Evolutionary conservation across 1,139 yeast genomes (phyloP).

Genomic region (Lodderomyces margitis): DNA sequence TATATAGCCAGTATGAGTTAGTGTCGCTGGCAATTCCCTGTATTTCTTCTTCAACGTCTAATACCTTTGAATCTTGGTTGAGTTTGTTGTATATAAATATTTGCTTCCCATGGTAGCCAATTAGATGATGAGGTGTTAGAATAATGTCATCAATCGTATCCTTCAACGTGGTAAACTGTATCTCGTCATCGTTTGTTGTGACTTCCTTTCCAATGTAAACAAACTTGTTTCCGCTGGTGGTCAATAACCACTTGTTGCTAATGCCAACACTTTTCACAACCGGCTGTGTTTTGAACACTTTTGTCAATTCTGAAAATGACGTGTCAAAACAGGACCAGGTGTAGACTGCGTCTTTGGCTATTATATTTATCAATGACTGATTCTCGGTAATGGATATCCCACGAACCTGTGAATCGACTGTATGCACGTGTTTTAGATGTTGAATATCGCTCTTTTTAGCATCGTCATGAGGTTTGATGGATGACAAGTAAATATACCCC

Average conservation of each 20-base stretch:
- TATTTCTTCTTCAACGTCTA: slow-evolving; percentile 23
- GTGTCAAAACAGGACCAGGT: slow-evolving; percentile 40
- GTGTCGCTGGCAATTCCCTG: slow-evolving; percentile 64
- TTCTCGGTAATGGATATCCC: slow-evolving; percentile 27
- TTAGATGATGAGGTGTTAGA: slow-evolving; percentile 27
- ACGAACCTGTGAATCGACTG: slow-evolving; percentile 12
- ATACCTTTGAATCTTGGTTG: slow-evolving; percentile 15
- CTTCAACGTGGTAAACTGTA: slow-evolving; percentile 18
- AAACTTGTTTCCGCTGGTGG: slow-evolving; percentile 7
- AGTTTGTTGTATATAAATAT: slow-evolving; percentile 27
- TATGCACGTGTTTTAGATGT: slow-evolving; percentile 30
- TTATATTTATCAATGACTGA: slow-evolving; percentile 24
- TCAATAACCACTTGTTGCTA: slow-evolving; percentile 5
- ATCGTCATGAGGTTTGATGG: slow-evolving; percentile 27
- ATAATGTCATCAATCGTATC: slow-evolving; percentile 14
- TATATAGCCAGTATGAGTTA: slow-evolving; percentile 25
- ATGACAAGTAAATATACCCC: slow-evolving; percentile 28
- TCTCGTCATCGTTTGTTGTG: slow-evolving; percentile 29
- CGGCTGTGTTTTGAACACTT: slow-evolving; percentile 30
- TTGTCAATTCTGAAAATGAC: slow-evolving; percentile 26
- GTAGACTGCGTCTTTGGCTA: slow-evolving; percentile 20
- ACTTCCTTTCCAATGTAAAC: slow-evolving; percentile 17
- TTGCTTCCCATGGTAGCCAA: slow-evolving; percentile 18
- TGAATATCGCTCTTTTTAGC: slow-evolving; percentile 37
- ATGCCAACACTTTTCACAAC: slow-evolving; percentile 2